Percentiles rank a stretch among this genome's conserved stretches.
phyloP scores from a whole-genome alignment of 345 rosid genomes.

The Hypericum androsaemum region DNA sequence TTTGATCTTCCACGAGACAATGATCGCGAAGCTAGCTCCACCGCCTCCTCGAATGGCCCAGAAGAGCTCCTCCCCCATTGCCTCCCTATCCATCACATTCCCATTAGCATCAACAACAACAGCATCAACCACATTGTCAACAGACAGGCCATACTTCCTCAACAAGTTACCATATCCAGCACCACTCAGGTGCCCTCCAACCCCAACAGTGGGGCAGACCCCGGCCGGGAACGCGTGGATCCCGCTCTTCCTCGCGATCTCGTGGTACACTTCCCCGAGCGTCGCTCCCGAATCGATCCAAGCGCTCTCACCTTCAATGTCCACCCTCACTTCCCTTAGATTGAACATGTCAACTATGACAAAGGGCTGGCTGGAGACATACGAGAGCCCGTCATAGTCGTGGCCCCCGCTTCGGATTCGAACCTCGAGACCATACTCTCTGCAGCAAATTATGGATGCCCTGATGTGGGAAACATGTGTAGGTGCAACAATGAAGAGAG shows the following conservation, averaged over 20 bases:
- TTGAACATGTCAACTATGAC: slow-evolving; percentile 7
- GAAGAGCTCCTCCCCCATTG: not conserved
- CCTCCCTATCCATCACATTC: slow-evolving; percentile 1
- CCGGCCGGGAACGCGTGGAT: slow-evolving; percentile 7
- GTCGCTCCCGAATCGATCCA: slow-evolving; percentile 8
- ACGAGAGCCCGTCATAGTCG: not conserved
- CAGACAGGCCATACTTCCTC: slow-evolving; percentile 7
- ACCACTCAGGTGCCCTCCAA: slow-evolving; percentile 10
- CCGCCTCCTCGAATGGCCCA: not conserved
- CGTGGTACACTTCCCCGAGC: slow-evolving; percentile 5
- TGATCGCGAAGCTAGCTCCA: slow-evolving; percentile 9
- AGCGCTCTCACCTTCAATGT: not conserved
- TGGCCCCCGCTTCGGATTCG: slow-evolving; percentile 11
- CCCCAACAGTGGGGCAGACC: slow-evolving; percentile 12
- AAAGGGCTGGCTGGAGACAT: slow-evolving; percentile 1
- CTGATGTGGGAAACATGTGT: slow-evolving; percentile 8
- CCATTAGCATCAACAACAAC: slow-evolving; percentile 7
- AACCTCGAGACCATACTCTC: not conserved
- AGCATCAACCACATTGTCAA: slow-evolving; percentile 9
- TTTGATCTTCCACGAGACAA: slow-evolving; percentile 8
- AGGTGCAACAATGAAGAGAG: slow-evolving; percentile 7
- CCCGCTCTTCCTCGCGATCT: slow-evolving; percentile 2
- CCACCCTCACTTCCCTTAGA: not conserved
- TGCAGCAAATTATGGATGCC: slow-evolving; percentile 7
- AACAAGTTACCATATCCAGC: slow-evolving; percentile 12